Evolutionary conservation across 441 rosid species (phyloP).

Genomic region (Populus trichocarpa): DNA sequence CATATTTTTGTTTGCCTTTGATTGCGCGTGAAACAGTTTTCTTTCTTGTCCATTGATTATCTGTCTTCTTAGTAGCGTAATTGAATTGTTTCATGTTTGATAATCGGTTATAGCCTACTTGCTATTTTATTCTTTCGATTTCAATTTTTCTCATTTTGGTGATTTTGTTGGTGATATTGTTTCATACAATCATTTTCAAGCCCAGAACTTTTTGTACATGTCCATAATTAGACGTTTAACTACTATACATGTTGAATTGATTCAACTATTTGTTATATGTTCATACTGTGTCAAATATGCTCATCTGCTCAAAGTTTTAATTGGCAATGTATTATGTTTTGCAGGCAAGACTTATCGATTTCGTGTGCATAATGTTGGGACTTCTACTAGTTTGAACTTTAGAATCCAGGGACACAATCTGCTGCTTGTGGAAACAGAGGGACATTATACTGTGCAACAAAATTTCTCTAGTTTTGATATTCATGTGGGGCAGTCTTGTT

Average conservation of each 20-base stretch:
- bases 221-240: background rate
- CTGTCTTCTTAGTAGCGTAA: background rate
- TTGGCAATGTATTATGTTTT: constrained; percentile 12
- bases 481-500: constrained; percentile 90
- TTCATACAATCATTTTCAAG: background rate
- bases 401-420: constrained; percentile 89
- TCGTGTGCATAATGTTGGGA: constrained; percentile 86
- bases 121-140: background rate
- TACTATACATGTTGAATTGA: background rate
- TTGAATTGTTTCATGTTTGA: background rate
- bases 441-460: constrained; percentile 60
- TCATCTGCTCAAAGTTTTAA: constrained; percentile 1
- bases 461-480: constrained; percentile 74
- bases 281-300: background rate
- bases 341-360: constrained; percentile 85
- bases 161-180: background rate
- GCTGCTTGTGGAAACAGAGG: constrained; percentile 84
- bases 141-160: background rate
- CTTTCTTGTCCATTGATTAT: background rate
- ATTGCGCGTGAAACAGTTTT: background rate
- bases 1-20: background rate
- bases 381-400: constrained; percentile 80
- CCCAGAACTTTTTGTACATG: background rate
- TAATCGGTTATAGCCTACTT: background rate
- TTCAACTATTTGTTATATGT: background rate